Conservation (phyloP, 192 early-diverging fungal genomes). For the Coemansia sp. region DNA sequence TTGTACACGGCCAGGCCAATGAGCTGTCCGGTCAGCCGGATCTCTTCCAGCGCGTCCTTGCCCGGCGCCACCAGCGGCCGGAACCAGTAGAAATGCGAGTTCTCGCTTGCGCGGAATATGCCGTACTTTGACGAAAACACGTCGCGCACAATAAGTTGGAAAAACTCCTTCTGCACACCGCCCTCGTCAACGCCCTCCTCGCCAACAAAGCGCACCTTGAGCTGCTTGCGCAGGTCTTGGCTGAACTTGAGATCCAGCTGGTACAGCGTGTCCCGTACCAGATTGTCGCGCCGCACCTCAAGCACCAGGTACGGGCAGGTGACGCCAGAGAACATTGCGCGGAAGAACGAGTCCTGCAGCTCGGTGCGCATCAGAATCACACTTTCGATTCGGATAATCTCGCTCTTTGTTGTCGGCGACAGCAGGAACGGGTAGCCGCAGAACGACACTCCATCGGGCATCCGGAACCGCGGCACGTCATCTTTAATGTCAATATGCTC, state of each 20-base stretch:
- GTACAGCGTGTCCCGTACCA: conserved; percentile 68
- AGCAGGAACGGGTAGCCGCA: conserved; percentile 76
- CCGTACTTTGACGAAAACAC: conserved; percentile 85
- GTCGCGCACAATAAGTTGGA: conserved; percentile 84
- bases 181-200: conserved; percentile 94
- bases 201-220: conserved; percentile 86
- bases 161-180: conserved; percentile 94
- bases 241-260: conserved; percentile 77
- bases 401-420: conserved; percentile 69
- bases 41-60: conserved; percentile 67
- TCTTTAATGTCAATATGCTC: conserved; percentile 74
- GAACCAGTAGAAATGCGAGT: conserved; percentile 84
- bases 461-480: conserved; percentile 70
- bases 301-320: conserved; percentile 72
- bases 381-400: conserved; percentile 71
- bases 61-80: conserved; percentile 56
- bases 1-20: conserved; percentile 93
- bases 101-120: conserved; percentile 79
- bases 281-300: conserved; percentile 67
- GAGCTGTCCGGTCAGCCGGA: conserved; percentile 81
- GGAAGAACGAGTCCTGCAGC: conserved; percentile 76
- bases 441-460: conserved; percentile 66
- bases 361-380: conserved; percentile 66
- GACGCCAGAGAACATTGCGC: conserved; percentile 73
- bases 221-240: conserved; percentile 86